Evolutionary conservation across 1,284 basidiomycete genomes (phyloP), one percentile per base, ranked within the genome.

Genomic region (Rhodotorula sp.): DNA sequence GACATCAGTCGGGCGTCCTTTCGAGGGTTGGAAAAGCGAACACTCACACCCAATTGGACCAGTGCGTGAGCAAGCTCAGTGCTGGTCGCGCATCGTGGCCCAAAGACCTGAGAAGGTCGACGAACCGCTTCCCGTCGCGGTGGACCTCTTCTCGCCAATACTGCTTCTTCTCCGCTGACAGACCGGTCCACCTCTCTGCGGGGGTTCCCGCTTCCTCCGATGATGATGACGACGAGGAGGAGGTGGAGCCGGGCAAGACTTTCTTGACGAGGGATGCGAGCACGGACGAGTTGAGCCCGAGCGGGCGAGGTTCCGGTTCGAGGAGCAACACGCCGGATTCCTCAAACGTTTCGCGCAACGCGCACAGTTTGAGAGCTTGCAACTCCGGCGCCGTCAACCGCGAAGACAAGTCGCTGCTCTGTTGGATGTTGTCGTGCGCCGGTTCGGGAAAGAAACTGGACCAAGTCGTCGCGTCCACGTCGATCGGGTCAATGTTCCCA

Each of bases 281-380:
- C 26, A 56, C 12, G 54, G 16, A 29, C 54, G 54, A 51, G n/a
- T 26, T 56, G 14, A 8, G 63, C 39, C 39, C 39, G 12, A 43
- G 10, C 1, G 39, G 39, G 10, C 39, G 39, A 43, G 39, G 39
- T 43, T 43, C 26, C 46, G 56, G 64, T 31, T 70, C 68, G 46
- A 62, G 64, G 26, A 69, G 70, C 5, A 79, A 59, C 10, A 79
- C 59, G n/a, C 79, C 79, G 31, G 73, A 71, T 65, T 79, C 79
- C 58, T 79, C 78, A 31, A 79, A 78, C 2, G 76, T 78, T 52
- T 79, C 79, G 29, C 79, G 72, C 16, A 78, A 56, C 0, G 78
- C 79, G 46, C 77, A 78, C 6, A 76, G 57, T 46, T 71, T 71
- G 3, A 78, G 48, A 3, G 67, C 26, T n/a, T 56, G 67, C 29